Evolutionary conservation across 2,329 filamentous ascomycete genomes (phyloP), one percentile per base, ranked within the genome.

Genomic region (Arachnomyces sp.): DNA sequence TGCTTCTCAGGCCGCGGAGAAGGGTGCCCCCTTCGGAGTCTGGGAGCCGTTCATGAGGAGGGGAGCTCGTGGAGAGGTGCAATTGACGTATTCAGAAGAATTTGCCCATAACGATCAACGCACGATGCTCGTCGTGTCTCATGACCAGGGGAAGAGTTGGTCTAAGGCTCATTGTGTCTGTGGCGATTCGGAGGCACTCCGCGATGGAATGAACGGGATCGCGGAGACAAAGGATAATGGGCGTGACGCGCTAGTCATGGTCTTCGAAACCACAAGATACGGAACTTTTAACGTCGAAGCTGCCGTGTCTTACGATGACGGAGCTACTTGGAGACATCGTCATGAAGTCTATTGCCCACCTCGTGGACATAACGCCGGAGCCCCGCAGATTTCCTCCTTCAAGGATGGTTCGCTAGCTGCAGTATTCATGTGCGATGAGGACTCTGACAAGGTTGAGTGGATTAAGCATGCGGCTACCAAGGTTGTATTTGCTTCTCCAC

Each of bases 1-100:
- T 47, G 56, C 65, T 2, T 62, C 66, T 15, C 68, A 72, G 48
- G 70, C 68, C 3, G 56, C 54, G 0, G 63, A 72, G 55, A 69
- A 66, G 34, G 31, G 46, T 1, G 52, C 62, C 0, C 54, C 56
- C 0, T 40, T 59, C 7, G 70, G 70, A 0, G 53, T 72, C 13
- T 73, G 70, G 71, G 71, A 73, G 49, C 71, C 71, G 0, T 73
- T 72, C 43, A 68, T 73, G 62, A 59, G 68, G 1, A 43, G 66
- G 11, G 60, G 61, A 11, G 21, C 8, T 12, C 47, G 50, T 8
- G 59, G 61, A 35, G 64, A 66, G 43, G 54, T 72, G 1, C 67
- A 71, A 44, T 51, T 72, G 44, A 68, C 61, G 11, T 73, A 65
- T 47, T 71, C 68, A 16, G 60, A 67, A 41, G 69, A 73, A 51